Conservation (phyloP, 148 eudicot genomes). For the Rhododendron henanense region DNA sequence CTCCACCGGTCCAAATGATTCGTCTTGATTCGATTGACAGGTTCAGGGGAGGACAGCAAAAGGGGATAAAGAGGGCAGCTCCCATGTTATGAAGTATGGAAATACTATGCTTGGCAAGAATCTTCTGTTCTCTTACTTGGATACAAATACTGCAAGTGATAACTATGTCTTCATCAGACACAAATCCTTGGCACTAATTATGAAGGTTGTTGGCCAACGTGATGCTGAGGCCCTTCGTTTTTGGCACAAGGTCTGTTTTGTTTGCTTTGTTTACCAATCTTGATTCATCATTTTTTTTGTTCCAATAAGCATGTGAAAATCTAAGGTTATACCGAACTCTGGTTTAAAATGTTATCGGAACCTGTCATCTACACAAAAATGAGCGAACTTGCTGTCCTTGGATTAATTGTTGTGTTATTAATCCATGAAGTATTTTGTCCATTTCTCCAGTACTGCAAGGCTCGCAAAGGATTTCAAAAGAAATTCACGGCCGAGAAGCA, state of each 20-base stretch:
- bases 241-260: constrained; percentile 10
- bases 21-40: not conserved
- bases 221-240: not conserved
- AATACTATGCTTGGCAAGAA: not conserved
- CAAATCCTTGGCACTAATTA: not conserved
- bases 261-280: too few relatives aligned
- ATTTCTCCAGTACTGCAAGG: constrained; percentile 62
- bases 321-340: too few relatives aligned
- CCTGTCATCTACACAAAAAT: not conserved
- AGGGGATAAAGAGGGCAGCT: not conserved
- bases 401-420: too few relatives aligned
- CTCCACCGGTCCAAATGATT: not conserved
- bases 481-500: constrained; percentile 69
- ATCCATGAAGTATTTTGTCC: not conserved
- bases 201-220: not conserved
- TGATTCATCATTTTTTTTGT: not conserved
- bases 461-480: constrained; percentile 73
- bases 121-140: not conserved
- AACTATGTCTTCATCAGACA: not conserved
- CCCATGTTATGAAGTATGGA: constrained; percentile 10
- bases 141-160: constrained; percentile 1
- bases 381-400: too few relatives aligned
- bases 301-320: too few relatives aligned
- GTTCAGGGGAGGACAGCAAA: not conserved
- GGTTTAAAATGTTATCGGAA: too few relatives aligned